Percentiles rank a stretch among this genome's conserved stretches.
These are phyloP conservation scores for Paraconiothyrium sp. DNA, from an alignment of 2,329 filamentous ascomycete genomes.

Conservation along the genomic window DNA sequence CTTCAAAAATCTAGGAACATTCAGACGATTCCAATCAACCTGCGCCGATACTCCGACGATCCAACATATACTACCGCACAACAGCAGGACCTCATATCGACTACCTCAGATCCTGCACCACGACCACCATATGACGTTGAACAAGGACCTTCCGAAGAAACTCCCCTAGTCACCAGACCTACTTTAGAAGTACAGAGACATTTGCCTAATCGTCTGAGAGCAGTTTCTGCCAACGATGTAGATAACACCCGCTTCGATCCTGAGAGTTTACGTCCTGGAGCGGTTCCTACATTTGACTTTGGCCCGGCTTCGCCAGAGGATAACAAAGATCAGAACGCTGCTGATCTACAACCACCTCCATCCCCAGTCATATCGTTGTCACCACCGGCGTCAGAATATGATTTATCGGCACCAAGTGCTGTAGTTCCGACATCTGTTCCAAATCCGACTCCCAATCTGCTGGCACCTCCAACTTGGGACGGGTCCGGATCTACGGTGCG, in stretches of 20 bases:
- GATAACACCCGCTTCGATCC: constrained; percentile 57
- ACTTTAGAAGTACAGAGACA: constrained; percentile 41
- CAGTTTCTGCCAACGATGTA: constrained; percentile 69
- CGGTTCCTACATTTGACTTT: constrained; percentile 48
- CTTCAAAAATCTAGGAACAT: constrained; percentile 83
- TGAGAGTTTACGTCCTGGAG: constrained; percentile 40
- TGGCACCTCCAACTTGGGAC: constrained; percentile 53
- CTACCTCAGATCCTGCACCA: constrained; percentile 58
- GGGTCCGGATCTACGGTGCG: constrained; percentile 25
- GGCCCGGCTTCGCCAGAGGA: constrained; percentile 46
- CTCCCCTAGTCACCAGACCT: constrained; percentile 36
- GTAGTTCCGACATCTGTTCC: constrained; percentile 32
- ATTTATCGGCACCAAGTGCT: constrained; percentile 38
- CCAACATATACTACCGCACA: constrained; percentile 57
- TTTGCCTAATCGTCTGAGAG: constrained; percentile 54
- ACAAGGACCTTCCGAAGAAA: constrained; percentile 28
- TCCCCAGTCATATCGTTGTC: constrained; percentile 53
- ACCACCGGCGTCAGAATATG: constrained; percentile 46
- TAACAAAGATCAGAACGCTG: constrained; percentile 14
- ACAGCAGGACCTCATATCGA: constrained; percentile 58
- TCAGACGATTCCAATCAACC: constrained; percentile 73
- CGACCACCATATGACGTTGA: constrained; percentile 48
- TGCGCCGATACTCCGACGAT: constrained; percentile 75
- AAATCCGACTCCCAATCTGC: constrained; percentile 35
- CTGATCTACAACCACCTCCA: constrained; percentile 33